Evolutionary conservation across 1,284 basidiomycete genomes (phyloP), one percentile per base, ranked within the genome.

Genomic region (Rugosomyces carneus): DNA sequence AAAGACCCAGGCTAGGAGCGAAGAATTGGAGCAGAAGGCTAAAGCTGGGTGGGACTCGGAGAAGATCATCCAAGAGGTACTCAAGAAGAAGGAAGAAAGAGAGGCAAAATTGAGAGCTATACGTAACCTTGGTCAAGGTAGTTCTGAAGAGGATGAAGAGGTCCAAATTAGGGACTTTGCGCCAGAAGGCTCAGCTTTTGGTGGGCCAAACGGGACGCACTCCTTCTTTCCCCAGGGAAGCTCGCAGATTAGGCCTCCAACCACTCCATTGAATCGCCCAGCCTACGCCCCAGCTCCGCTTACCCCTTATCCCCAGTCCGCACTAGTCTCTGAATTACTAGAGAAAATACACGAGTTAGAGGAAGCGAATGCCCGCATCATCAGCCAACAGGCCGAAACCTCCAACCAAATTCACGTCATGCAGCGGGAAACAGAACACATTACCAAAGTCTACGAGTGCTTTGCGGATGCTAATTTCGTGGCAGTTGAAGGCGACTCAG

Each of bases 341-440:
- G 57, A 67, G n/a, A 92, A 91, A 65, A 84, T 93, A 42, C 70
- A 75, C 21, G 89, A 93, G 59, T 70, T 93, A 0, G 84, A 91
- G 58, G 71, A 83, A 47, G 76, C 86, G 9, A 89, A 95, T 58
- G 53, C 71, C 13, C 72, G 77, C 51, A 89, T 94, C 51, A 66
- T 80, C 37, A 68, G 76, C 50, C 78, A 89, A 59, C 84, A 90
- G 57, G 62, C 63, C 1, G 73, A 76, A 50, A 84, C 87, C 0
- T 68, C 75, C 11, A 64, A 66, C 21, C 78, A 81, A 45, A 67
- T 90, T 19, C 73, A 74, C n/a, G 72, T 75, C 3, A 84, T 85
- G 6, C 81, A 84, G 51, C 70, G 73, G 46, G 87, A 91, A 53
- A 81, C 81, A 0, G 76, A 82, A 39, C 77, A 74, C 40, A 84